Base-by-base conservation (phyloP, 192 early-diverging fungal species). In the Coemansia sp. region DNA sequence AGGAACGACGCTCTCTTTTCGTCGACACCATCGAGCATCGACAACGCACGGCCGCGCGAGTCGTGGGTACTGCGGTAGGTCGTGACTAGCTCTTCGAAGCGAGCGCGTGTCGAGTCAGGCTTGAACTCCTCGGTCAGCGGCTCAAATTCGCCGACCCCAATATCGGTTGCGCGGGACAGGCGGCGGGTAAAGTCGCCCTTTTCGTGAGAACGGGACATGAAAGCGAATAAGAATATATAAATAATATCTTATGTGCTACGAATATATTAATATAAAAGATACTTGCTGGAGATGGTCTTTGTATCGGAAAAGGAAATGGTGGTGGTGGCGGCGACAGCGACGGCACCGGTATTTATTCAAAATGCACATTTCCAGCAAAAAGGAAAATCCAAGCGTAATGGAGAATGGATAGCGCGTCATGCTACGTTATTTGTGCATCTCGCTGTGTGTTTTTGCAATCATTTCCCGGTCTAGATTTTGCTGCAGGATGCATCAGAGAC, bases 1-100 rank as follows among this genome's bases (percentile, higher is more conserved):
- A 75, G 22, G 17, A 80, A 16, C 29, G 68, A 68, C 10, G 60
- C 63, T 6, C 61, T 58, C 52, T 68, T 71, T 12, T 68, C 40
- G 4, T 65, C 63, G 31, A 40, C 56, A 14, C 60, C 51, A 28
- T 80, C 77, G 30, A 75, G 61, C 42, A 52, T 58, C 3, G 60
- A 45, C 22, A 75, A 63, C 11, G 58, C 63, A 12, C 42, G 60
- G 45, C 77, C 77, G 14, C 61, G 58, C 16, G 14, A 25, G 63
- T 71, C 77, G 16, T 71, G 48, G 25, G 72, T 55, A 38, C 30
- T 68, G 65, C 77, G 72, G 56, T 80, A 80, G n/a, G 72, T 74
- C 40, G 36, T 61, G 60, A 60, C 72, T 10, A 80, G 77, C 72
- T 80, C 77, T 25, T 80, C 77, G 31, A 80, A 80, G 32, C 72